Percentiles rank a stretch among this genome's conserved stretches.
Conservation (phyloP, 257 asterid species). For the Solanum paucissectum region DNA sequence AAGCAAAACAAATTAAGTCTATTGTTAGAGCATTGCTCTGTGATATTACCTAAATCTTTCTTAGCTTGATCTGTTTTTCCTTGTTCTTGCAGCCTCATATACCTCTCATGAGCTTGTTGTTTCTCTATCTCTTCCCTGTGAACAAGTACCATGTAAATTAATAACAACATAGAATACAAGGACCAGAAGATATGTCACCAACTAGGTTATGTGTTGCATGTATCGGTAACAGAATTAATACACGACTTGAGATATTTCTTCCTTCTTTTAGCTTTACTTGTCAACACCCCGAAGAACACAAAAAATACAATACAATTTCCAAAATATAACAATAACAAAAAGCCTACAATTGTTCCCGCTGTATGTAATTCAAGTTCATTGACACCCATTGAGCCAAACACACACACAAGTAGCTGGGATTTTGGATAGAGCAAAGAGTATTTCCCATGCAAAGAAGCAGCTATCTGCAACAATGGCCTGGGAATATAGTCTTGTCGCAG, state of each 20-base stretch:
- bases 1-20: background rate
- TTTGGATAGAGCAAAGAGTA: background rate
- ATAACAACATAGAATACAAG: background rate
- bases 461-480: background rate
- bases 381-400: background rate
- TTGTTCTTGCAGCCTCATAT: slow-evolving; percentile 95
- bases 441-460: background rate
- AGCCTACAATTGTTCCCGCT: background rate
- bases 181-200: background rate
- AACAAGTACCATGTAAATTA: background rate
- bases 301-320: background rate
- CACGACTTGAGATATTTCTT: background rate
- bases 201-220: background rate
- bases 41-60: slow-evolving; percentile 73
- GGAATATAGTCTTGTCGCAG: background rate
- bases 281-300: background rate
- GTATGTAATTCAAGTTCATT: background rate
- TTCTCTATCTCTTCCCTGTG: slow-evolving; percentile 90
- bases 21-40: background rate
- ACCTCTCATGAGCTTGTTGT: slow-evolving; percentile 88
- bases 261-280: background rate
- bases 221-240: background rate
- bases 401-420: background rate
- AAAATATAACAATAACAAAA: background rate
- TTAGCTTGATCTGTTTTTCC: slow-evolving; percentile 93